Percentiles rank a stretch among this genome's conserved stretches.
These are phyloP conservation scores for Pseudomonodictys pantanalensis DNA, from an alignment of 495 filamentous ascomycete genomes.

Conservation along the genomic window DNA sequence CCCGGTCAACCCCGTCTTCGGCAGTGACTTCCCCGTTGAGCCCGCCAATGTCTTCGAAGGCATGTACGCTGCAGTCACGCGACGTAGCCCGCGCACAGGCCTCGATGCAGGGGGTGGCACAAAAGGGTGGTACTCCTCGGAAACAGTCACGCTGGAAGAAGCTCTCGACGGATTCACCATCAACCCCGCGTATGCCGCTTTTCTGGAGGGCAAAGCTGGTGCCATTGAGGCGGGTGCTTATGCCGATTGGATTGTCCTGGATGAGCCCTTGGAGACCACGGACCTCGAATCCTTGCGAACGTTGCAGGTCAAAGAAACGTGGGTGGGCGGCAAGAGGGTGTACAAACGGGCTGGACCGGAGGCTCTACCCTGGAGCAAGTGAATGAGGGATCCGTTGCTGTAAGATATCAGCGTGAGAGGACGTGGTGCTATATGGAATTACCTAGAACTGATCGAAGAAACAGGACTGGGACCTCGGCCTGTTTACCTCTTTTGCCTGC, in stretches of 20 bases:
- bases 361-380: neutral
- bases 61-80: conserved; percentile 59
- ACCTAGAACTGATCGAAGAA: too few relatives aligned
- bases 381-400: neutral
- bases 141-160: conserved; percentile 51
- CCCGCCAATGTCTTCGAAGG: conserved; percentile 59
- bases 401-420: neutral
- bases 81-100: conserved; percentile 52
- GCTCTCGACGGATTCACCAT: conserved; percentile 58
- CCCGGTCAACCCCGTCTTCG: conserved; percentile 49
- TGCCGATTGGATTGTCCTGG: conserved; percentile 63
- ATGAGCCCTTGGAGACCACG: conserved; percentile 45
- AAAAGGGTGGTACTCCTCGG: conserved; percentile 53
- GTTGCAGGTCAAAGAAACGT: conserved; percentile 58
- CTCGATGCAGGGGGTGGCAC: conserved; percentile 45
- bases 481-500: too few relatives aligned
- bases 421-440: neutral
- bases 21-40: conserved; percentile 66
- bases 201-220: conserved; percentile 51
- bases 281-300: conserved; percentile 48
- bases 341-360: conserved; percentile 29
- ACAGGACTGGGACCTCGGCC: too few relatives aligned
- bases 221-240: conserved; percentile 52
- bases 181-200: conserved; percentile 48
- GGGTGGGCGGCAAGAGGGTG: conserved; percentile 55